These are phyloP conservation scores for Fusarium poae DNA, from an alignment of 2,329 filamentous ascomycete genomes.

Conservation along the genomic window DNA sequence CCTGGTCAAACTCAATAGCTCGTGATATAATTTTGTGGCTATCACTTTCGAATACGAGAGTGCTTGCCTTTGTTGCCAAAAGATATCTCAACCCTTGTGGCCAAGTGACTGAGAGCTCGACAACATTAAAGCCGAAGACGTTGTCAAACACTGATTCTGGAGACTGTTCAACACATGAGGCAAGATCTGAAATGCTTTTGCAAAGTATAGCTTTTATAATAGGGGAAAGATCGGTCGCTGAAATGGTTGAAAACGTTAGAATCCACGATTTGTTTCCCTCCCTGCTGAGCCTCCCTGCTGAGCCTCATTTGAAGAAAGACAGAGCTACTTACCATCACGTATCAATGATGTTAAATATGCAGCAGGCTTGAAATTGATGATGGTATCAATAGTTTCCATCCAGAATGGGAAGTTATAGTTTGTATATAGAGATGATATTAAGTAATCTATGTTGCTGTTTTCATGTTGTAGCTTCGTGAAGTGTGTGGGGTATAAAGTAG, in stretches of 20 bases:
- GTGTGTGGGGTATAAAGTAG: too few relatives aligned
- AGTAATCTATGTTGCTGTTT: not conserved
- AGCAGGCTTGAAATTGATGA: not conserved
- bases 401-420: not conserved
- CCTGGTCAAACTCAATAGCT: fast-evolving
- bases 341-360: not conserved
- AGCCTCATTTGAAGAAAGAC: not conserved
- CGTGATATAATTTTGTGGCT: fast-evolving
- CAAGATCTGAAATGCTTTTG: fast-evolving
- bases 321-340: not conserved
- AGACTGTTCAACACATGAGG: fast-evolving
- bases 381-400: fast-evolving
- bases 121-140: not conserved
- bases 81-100: not conserved
- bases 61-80: not conserved
- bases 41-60: not conserved
- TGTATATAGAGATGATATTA: not conserved
- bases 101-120: not conserved
- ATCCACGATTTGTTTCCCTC: too few relatives aligned
- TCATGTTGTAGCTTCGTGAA: not conserved
- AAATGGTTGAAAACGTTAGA: fast-evolving
- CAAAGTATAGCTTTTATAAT: not conserved
- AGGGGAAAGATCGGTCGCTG: not conserved
- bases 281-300: too few relatives aligned
- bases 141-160: not conserved